Percentiles rank a stretch among this genome's conserved stretches.
phyloP scores from a whole-genome alignment of 495 filamentous ascomycete genomes.

The Sordaria brevicollis region DNA sequence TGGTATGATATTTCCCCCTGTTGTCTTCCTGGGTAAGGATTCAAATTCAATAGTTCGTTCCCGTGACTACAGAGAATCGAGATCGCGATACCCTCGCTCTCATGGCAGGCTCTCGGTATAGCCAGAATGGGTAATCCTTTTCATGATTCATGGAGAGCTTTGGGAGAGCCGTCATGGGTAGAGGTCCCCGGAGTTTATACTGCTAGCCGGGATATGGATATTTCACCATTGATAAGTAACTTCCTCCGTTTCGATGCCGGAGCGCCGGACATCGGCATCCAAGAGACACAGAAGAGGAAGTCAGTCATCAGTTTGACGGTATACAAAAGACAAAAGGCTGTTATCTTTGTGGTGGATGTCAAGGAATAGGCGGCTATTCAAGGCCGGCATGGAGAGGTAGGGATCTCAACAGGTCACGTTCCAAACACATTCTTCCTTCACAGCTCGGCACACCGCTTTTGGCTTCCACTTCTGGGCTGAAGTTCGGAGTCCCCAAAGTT shows the following conservation, averaged over 20 bases:
- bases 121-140: not conserved
- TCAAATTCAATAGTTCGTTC: too few species aligned
- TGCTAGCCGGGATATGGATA: too few species aligned
- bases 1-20: too few species aligned
- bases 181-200: not conserved
- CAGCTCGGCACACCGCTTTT: not conserved
- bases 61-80: not conserved
- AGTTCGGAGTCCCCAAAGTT: not conserved
- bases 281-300: not conserved
- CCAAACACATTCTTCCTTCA: not conserved
- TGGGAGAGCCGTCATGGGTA: not conserved
- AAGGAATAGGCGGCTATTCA: not conserved
- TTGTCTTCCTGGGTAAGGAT: too few species aligned
- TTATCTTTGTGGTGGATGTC: too few species aligned
- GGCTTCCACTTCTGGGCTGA: not conserved
- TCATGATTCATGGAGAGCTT: too few species aligned
- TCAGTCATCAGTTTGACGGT: too few species aligned
- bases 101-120: not conserved
- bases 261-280: not conserved
- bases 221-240: too few species aligned
- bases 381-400: too few species aligned
- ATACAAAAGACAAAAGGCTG: too few species aligned
- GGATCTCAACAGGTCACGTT: not conserved
- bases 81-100: too few species aligned
- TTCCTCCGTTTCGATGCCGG: not conserved